Evolutionary conservation across 176 grass and related monocot genomes (phyloP), one percentile per base, ranked within the genome.

Genomic region (Triticum monococcum): DNA sequence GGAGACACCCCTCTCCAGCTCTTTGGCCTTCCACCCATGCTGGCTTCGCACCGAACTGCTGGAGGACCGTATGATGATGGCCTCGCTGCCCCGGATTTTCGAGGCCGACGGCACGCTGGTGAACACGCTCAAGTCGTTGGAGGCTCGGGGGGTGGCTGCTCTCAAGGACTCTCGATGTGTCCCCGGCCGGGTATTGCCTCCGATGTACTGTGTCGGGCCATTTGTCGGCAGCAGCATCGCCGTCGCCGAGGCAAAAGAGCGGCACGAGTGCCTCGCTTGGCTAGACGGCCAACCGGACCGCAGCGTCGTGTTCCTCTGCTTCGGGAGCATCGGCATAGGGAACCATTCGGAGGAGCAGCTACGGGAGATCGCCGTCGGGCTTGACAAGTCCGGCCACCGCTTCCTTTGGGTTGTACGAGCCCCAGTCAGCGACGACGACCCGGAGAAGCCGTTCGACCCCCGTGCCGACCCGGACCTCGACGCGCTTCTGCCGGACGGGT

Each of bases 241-340:
- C 57, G 22, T 0, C 8, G 22, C 8, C 9, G 20, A 9, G 8
- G 43, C 11, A 3, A 45, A 45, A 45, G 43, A 45, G 43, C 43
- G 43, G 0, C 40, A 43, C 40, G 10, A 43, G 40, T 43, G 40
- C 40, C 40, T 43, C 40, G 9, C 8, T 11, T 43, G 86, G 86
- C 79, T 88, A 40, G 86, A 82, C 22, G 60, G 13, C 5, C 79
- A 82, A 18, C 69, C 81, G 0, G n/a, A 60, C 5, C 7, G 17
- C 20, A 92, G 91, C 38, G 87, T 89, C 8, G 80, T 89, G 9
- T 89, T 69, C 85, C 84, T 92, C 70, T 87, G 79, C 64, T 92
- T 89, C 46, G 87, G 91, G 0, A 92, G 90, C 68, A 76, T 76
- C 26, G 73, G 73, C 25, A 32, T 11, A 12, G 57, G 8, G 23